Evolutionary conservation across 2,329 filamentous ascomycete species (phyloP), one percentile per base, ranked within the genome.

Genomic region (Talaromyces sp.): DNA sequence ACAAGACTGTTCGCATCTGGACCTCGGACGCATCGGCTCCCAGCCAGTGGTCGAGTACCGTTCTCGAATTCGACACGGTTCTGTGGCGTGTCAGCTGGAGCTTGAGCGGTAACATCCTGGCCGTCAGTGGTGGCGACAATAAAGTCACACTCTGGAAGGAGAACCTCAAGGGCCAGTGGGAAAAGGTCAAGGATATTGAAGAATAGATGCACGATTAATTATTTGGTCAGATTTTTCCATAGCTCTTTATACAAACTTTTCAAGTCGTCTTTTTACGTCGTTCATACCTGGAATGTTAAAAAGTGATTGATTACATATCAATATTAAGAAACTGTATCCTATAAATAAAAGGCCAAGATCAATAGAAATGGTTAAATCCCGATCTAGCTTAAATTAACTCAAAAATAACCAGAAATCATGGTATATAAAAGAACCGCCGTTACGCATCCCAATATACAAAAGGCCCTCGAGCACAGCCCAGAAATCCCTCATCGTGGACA

Each of bases 61-160:
- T 90, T 47, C 83, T 99, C 66, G 87, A 89, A 70, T 96, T 99
- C 69, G 94, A 97, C 64, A 87, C 89, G 4, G 89, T 93, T 54
- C 85, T 96, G 63, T 99, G 95, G 95, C 88, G 95, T 61, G 95
- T 97, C 53, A 97, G 92, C 83, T 99, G 95, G 95, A 96, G 92
- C 70, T 82, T 98, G 73, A 96, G 92, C 76, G 95, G 95, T 58
- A 99, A 99, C 75, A 93, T 98, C 23, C 83, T 99, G 69, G 95
- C 95, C 9, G 92, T 97, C 65, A 95, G 90, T 73, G 92, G 92
- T 44, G 91, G 90, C 30, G 94, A 99, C 79, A 99, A 99, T 83
- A 93, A 96, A 80, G 93, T 99, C 61, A 96, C 89, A 59, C 78
- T 99, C 76, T 99, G 94, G 94, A 99, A 98, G 85, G 95, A 99